Base-by-base conservation (phyloP, 805 yeast species). In the Kuraishia piskuri region DNA sequence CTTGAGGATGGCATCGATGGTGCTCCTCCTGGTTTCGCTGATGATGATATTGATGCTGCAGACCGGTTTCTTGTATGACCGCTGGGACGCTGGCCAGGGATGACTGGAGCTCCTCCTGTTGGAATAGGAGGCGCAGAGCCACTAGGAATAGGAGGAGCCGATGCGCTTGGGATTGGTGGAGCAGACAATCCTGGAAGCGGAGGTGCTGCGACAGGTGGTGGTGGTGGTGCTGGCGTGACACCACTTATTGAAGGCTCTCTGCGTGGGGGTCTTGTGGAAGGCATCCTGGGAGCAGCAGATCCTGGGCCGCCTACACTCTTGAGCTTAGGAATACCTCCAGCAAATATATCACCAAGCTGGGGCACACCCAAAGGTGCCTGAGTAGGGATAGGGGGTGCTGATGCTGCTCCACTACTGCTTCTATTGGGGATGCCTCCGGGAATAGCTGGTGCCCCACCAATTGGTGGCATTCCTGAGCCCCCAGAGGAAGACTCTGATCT, bases 321-420 rank as follows among this genome's bases (percentile, higher is more conserved):
- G 56, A 88, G 72, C 61, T 85, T 85, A 7, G 95, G 94, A 67
- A 88, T 75, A 1, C 95, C 95, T 5, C 86, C 88, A 2, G 94
- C 90, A 68, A 85, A 83, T 17, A 85, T 74, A 51, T 83, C 86
- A 19, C 87, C 89, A 58, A 84, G 68, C 61, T 73, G 81, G 2
- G 84, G 84, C 9, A 67, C 67, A n/a, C 60, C 66, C 22, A 59
- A 53, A 17, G 75, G 69, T 9, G 68, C 60, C 12, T 68, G 58
- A 8, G 62, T 56, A 14, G 72, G 58, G 1, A 69, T 47, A 17
- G 59, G 26, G 25, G 51, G 23, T 22, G 46, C 24, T 12, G 40
- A 31, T 12, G 40, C 31, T 40, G 21, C 40, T 40, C 14, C 56
- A 25, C 19, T 9, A 21, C 24, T 22, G 36, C 40, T 48, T n/a